Evolutionary conservation across 805 yeast genomes (phyloP), one percentile per base, ranked within the genome.

Genomic region (Pichia cabralensis): DNA sequence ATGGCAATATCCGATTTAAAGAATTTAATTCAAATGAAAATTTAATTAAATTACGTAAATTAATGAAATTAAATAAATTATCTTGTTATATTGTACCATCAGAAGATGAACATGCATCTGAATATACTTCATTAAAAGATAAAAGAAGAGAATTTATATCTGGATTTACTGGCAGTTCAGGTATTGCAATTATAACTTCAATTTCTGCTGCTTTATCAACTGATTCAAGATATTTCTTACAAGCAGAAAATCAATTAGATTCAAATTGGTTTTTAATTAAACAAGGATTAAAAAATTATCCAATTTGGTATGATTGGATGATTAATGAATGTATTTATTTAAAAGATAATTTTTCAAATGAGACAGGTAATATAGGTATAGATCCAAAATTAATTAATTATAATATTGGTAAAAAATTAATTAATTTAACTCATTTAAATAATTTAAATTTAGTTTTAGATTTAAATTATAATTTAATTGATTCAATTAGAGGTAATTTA

Each of bases 131-230:
- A 0, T 61, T 69, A 2, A 73, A 79, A 11, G 97, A 89, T 55
- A 83, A 80, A 52, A 72, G 96, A 46, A 67, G 96, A 38, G 80
- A 74, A 35, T 89, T 69, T 48, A 80, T 89, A 19, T 71, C 88
- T 6, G 96, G 86, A 0, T 89, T 89, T 60, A 80, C 89, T 10
- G 98, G 97, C 1, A 77, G 89, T 31, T 94, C 96, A 2, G 98
- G 97, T 17, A 63, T 84, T 16, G 96, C 95, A 1, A 69, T 92
- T n/a, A 68, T 89, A 14, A 77, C 95, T 6, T 47, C 65, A 26
- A 57, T 59, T 21, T 71, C 74, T 30, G 94, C 95, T 11, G 82
- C 80, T 0, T 60, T 92, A 33, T 76, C 94, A 8, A 92, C 98
- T 0, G 98, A 92, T 58, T 97, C 97, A 2, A 68, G 98, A 44